A percentile compares a stretch with the other conserved stretches of the same genome.
These are phyloP conservation scores for Petunia hybrid DNA, from an alignment of 305 asterid genomes.

Conservation along the genomic window DNA sequence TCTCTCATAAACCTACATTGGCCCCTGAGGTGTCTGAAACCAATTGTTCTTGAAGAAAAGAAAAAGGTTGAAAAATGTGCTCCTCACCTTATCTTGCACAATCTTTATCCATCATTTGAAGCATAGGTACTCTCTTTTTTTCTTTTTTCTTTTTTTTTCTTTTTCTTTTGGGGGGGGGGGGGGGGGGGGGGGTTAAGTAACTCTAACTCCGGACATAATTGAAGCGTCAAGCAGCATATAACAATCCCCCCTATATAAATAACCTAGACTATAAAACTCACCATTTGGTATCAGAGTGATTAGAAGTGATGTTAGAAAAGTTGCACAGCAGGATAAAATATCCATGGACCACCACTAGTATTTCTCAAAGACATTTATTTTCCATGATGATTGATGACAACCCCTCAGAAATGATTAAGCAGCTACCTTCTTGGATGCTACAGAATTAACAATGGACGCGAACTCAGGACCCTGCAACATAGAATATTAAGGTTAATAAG, in stretches of 20 bases:
- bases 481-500: conserved; percentile 30
- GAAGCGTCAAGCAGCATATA: background rate
- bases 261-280: background rate
- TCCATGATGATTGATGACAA: conserved; percentile 25
- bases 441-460: conserved; percentile 84
- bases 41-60: background rate
- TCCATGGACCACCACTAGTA: conserved; percentile 29
- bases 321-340: background rate
- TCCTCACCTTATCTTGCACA: background rate
- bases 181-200: background rate
- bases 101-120: background rate
- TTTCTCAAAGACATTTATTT: conserved; percentile 48
- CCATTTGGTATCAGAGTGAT: background rate
- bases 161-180: background rate
- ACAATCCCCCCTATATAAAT: background rate
- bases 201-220: background rate
- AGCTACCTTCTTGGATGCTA: conserved; percentile 86
- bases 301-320: conserved; percentile 20
- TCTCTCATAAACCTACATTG: background rate
- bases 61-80: background rate
- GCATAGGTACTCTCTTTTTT: background rate
- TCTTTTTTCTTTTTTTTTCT: too few relatives aligned
- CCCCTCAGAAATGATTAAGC: conserved; percentile 52
- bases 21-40: background rate
- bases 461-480: conserved; percentile 83